phyloP scores from a whole-genome alignment of 495 filamentous ascomycete genomes.

The Trichoderma erinaceum region DNA sequence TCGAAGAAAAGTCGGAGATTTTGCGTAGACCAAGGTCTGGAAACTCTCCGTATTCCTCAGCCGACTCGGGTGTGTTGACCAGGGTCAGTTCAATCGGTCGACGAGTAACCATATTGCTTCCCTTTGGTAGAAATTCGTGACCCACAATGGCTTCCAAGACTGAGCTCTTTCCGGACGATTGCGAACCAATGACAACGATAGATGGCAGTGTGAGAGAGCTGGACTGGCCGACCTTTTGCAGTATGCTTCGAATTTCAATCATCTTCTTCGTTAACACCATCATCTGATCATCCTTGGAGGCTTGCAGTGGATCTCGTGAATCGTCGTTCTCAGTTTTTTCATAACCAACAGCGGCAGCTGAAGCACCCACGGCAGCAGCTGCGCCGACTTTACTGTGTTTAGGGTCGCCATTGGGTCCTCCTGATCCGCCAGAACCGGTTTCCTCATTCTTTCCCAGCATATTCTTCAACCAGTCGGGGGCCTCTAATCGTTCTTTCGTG shows the following conservation, averaged over 20 bases:
- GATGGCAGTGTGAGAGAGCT: slow-evolving; percentile 80
- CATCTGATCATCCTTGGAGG: slow-evolving; percentile 93
- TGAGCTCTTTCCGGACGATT: slow-evolving; percentile 97
- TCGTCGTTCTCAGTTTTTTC: slow-evolving; percentile 68
- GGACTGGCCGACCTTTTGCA: slow-evolving; percentile 87
- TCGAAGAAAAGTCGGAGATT: slow-evolving; percentile 86
- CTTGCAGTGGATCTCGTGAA: slow-evolving; percentile 48
- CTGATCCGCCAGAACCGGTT: slow-evolving; percentile 31
- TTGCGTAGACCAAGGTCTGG: slow-evolving; percentile 84
- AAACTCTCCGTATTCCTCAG: slow-evolving; percentile 94
- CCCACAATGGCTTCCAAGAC: slow-evolving; percentile 96
- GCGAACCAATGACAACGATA: slow-evolving; percentile 97
- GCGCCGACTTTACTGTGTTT: slow-evolving; percentile 58
- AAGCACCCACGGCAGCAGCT: slow-evolving; percentile 52
- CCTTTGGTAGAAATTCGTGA: slow-evolving; percentile 96
- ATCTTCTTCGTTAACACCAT: slow-evolving; percentile 98
- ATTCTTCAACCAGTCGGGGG: slow-evolving; percentile 82
- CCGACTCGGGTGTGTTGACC: slow-evolving; percentile 86
- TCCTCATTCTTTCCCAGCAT: slow-evolving; percentile 57
- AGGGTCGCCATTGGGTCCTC: slow-evolving; percentile 42
- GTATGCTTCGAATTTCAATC: slow-evolving; percentile 94
- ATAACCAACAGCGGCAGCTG: slow-evolving; percentile 72
- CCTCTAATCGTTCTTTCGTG: slow-evolving; percentile 68
- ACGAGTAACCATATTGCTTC: slow-evolving; percentile 95
- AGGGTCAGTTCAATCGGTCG: slow-evolving; percentile 95